These are phyloP conservation scores for Verbascum thapsus DNA, from an alignment of 257 asterid species.

Conservation along the genomic window DNA sequence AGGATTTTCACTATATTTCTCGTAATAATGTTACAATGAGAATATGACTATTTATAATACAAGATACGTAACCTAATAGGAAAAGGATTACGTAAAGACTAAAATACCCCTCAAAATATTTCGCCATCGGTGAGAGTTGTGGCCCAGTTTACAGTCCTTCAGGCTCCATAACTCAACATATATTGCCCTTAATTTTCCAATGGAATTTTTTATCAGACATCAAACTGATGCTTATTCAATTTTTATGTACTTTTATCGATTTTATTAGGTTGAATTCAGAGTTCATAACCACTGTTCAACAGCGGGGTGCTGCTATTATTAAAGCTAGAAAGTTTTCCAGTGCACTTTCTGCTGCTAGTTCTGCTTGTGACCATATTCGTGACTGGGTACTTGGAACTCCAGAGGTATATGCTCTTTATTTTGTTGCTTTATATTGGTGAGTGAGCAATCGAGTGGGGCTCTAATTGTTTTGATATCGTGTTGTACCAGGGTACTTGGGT, in stretches of 20 bases:
- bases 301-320: conserved; percentile 97
- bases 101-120: too few species aligned
- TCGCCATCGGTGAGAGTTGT: too few species aligned
- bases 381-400: conserved; percentile 98
- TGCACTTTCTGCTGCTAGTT: conserved; percentile 97
- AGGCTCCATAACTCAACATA: too few species aligned
- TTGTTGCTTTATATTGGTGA: neutral
- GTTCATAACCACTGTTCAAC: conserved; percentile 82
- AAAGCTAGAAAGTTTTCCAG: conserved; percentile 93
- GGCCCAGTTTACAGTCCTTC: too few species aligned
- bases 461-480: conserved; percentile 8
- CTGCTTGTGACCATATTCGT: conserved; percentile 97
- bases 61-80: too few species aligned
- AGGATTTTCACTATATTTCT: too few species aligned
- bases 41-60: too few species aligned
- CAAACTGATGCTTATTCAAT: neutral
- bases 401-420: conserved; percentile 69
- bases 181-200: neutral
- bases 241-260: neutral
- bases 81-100: too few species aligned
- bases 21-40: too few species aligned
- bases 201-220: conserved; percentile 1
- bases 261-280: conserved; percentile 85
- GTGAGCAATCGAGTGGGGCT: neutral
- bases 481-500: conserved; percentile 76